Percentiles rank a stretch among this genome's conserved stretches.
Evolutionary conservation across 768 basidiomycete species (phyloP).

Genomic region (Pleurotus pulmonarius): DNA sequence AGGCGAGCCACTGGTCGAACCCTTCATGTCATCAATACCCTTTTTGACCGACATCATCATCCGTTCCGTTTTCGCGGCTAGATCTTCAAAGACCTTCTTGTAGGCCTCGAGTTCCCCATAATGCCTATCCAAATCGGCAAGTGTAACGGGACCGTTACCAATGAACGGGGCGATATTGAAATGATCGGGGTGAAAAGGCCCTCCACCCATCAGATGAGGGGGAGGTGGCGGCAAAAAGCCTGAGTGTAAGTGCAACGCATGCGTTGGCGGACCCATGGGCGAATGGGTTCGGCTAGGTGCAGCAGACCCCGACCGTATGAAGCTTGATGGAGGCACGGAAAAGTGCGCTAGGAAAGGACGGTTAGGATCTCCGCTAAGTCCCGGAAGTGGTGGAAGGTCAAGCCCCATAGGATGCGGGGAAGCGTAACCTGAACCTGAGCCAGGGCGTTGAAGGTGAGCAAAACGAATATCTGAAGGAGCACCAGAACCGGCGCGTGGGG

Average conservation of each 20-base stretch:
- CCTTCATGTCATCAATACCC: slow-evolving; percentile 74
- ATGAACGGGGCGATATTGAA: slow-evolving; percentile 2
- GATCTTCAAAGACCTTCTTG: slow-evolving; percentile 63
- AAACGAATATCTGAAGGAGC: slow-evolving; percentile 2
- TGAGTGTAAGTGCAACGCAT: slow-evolving; percentile 23
- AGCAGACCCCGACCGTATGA: slow-evolving; percentile 60
- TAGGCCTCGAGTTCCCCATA: slow-evolving; percentile 62
- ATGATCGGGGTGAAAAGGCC: background rate
- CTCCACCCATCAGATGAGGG: slow-evolving; percentile 22
- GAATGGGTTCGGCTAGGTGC: slow-evolving; percentile 75
- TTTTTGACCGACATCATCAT: slow-evolving; percentile 70
- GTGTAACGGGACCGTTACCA: slow-evolving; percentile 33
- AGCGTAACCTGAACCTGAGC: slow-evolving; percentile 7
- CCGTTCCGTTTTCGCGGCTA: slow-evolving; percentile 72
- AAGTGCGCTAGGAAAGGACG: slow-evolving; percentile 13
- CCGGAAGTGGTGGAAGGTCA: slow-evolving; percentile 58
- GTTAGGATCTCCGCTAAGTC: slow-evolving; percentile 20
- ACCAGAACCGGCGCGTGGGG: background rate
- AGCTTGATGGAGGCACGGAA: slow-evolving; percentile 44
- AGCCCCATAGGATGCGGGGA: slow-evolving; percentile 35
- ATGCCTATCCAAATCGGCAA: slow-evolving; percentile 67
- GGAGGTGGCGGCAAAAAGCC: slow-evolving; percentile 40
- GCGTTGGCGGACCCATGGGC: slow-evolving; percentile 48
- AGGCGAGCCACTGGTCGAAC: slow-evolving; percentile 10
- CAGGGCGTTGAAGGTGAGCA: slow-evolving; percentile 9